Evolutionary conservation across 2,329 filamentous ascomycete species (phyloP).

Genomic region (Dactylellina parvicollis): DNA sequence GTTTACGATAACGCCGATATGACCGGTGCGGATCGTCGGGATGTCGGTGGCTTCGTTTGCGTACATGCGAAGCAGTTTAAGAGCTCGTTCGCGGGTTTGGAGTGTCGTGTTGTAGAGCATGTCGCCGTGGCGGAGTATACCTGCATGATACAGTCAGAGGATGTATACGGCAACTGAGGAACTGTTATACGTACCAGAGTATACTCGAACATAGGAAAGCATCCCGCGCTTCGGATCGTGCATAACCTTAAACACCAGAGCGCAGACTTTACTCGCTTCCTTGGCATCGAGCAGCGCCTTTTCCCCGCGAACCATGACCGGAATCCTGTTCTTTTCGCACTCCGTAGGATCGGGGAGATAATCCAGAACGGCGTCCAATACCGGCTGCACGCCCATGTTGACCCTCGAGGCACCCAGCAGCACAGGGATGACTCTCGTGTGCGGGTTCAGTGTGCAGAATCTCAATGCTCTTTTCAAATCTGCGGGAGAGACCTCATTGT

Average conservation of each 20-base stretch:
- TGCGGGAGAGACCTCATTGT: conserved; percentile 80
- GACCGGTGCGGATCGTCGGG: conserved; percentile 79
- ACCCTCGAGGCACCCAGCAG: conserved; percentile 95
- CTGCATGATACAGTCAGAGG: conserved; percentile 83
- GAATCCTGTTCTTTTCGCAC: conserved; percentile 82
- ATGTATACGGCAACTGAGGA: conserved; percentile 77
- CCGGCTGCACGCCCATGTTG: conserved; percentile 93
- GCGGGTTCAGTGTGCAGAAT: conserved; percentile 87
- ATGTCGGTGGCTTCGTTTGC: conserved; percentile 94
- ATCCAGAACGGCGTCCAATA: conserved; percentile 95
- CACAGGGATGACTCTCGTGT: conserved; percentile 88
- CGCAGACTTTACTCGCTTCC: conserved; percentile 79
- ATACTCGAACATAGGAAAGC: conserved; percentile 97
- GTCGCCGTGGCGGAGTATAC: conserved; percentile 86
- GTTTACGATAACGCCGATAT: conserved; percentile 92
- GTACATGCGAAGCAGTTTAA: conserved; percentile 98
- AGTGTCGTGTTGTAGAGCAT: conserved; percentile 93
- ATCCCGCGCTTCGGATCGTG: conserved; percentile 99
- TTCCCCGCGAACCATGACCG: conserved; percentile 69
- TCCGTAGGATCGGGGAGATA: conserved; percentile 94
- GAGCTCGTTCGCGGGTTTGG: conserved; percentile 95
- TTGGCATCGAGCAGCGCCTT: conserved; percentile 84
- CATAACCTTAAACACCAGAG: conserved; percentile 92
- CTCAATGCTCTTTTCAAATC: conserved; percentile 90
- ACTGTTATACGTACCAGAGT: conserved; percentile 88